These are phyloP conservation scores for Eimeria sp. DNA, from an alignment of 169 alveolate species.

Conservation along the genomic window DNA sequence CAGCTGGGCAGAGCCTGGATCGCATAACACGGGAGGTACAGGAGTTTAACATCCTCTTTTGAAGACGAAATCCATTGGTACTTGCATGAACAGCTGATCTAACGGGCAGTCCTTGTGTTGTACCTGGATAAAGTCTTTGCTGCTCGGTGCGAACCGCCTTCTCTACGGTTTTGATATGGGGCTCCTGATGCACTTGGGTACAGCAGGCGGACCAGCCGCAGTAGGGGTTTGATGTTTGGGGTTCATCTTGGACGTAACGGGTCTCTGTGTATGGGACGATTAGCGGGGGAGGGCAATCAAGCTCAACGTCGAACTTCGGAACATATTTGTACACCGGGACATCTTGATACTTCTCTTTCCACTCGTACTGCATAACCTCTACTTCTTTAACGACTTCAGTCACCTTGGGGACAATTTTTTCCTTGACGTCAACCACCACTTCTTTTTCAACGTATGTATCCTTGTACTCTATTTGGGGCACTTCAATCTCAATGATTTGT, in stretches of 20 bases:
- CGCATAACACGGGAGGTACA: neutral
- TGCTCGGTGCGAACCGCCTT: slow-evolving; percentile 70
- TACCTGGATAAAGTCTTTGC: slow-evolving; percentile 76
- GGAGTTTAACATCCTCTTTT: neutral
- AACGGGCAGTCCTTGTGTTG: neutral
- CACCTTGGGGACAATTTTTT: slow-evolving; percentile 91
- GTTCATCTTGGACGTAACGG: slow-evolving; percentile 87
- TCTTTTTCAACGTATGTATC: slow-evolving; percentile 92
- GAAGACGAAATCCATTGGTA: neutral
- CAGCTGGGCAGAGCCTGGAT: slow-evolving; percentile 74
- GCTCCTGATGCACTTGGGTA: slow-evolving; percentile 68
- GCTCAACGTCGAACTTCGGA: slow-evolving; percentile 93
- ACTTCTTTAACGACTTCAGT: slow-evolving; percentile 91
- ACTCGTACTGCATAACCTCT: slow-evolving; percentile 91
- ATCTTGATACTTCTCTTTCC: slow-evolving; percentile 93
- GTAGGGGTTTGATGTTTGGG: slow-evolving; percentile 58
- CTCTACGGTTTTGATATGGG: slow-evolving; percentile 66
- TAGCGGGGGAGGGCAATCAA: slow-evolving; percentile 93
- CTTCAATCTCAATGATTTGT: slow-evolving; percentile 90
- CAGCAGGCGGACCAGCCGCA: slow-evolving; percentile 72
- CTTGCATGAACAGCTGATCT: neutral
- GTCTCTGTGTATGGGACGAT: slow-evolving; percentile 92
- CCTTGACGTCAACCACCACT: slow-evolving; percentile 92
- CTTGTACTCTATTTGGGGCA: slow-evolving; percentile 91
- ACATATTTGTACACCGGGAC: slow-evolving; percentile 93